phyloP scores from a whole-genome alignment of 1,284 basidiomycete genomes.

The Sphaerobolus stellatus region DNA sequence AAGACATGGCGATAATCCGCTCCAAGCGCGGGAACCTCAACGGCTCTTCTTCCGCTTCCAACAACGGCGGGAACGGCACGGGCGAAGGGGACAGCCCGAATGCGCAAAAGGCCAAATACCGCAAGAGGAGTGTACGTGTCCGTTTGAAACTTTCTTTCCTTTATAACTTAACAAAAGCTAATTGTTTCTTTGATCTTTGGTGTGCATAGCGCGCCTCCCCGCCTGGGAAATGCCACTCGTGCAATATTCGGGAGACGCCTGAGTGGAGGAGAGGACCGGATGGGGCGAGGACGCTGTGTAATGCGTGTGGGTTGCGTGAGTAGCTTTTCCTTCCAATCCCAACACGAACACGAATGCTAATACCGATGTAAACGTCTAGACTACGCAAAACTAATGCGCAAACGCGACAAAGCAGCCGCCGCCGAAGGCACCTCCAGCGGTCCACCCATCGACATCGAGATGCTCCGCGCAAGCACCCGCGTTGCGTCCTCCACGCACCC shows the following conservation, averaged over 20 bases:
- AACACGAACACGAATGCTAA: neutral
- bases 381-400: conserved; percentile 12
- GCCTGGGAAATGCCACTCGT: conserved; percentile 80
- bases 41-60: no score
- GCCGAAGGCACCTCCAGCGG: neutral
- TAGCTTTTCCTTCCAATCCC: no score
- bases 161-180: neutral
- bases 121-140: conserved; percentile 73
- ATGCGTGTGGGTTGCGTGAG: conserved; percentile 79
- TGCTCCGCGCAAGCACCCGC: conserved; percentile 7
- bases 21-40: no score
- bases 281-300: conserved; percentile 75
- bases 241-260: conserved; percentile 80
- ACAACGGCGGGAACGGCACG: conserved; percentile 39
- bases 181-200: conserved; percentile 14
- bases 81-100: conserved; percentile 34
- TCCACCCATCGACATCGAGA: conserved; percentile 11
- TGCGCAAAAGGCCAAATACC: conserved; percentile 80
- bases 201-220: conserved; percentile 65
- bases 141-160: neutral
- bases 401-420: conserved; percentile 9
- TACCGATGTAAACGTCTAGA: conserved; percentile 2
- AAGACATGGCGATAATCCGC: conserved; percentile 79
- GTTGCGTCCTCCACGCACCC: neutral
- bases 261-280: conserved; percentile 81